Evolutionary conservation across 1,284 basidiomycete species (phyloP).

Genomic region (Boletus austroedulis): DNA sequence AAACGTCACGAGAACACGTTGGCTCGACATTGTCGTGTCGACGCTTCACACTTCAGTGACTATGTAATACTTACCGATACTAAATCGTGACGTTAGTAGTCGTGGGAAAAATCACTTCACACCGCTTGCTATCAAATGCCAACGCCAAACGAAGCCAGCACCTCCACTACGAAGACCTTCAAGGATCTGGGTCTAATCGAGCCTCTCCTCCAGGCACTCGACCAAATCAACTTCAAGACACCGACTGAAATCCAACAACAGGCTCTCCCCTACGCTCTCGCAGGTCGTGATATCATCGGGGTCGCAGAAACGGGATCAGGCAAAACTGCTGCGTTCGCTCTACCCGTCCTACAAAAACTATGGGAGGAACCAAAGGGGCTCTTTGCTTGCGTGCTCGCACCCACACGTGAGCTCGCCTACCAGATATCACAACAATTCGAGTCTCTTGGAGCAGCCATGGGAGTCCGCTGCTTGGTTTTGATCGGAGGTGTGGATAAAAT

Average conservation of each 20-base stretch:
- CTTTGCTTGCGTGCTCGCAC: slow-evolving; percentile 92
- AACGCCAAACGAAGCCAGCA: slow-evolving; percentile 57
- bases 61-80: background rate
- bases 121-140: slow-evolving; percentile 39
- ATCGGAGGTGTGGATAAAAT: slow-evolving; percentile 97
- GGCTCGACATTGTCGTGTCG: slow-evolving; percentile 29
- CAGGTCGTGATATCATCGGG: slow-evolving; percentile 95
- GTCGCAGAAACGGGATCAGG: slow-evolving; percentile 97
- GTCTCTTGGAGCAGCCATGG: slow-evolving; percentile 89
- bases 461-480: slow-evolving; percentile 87
- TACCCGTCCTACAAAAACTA: slow-evolving; percentile 94
- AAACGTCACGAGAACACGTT: slow-evolving; percentile 61
- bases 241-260: slow-evolving; percentile 94
- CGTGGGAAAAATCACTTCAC: slow-evolving; percentile 20
- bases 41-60: background rate
- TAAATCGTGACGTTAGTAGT: too few relatives aligned
- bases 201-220: slow-evolving; percentile 84
- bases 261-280: slow-evolving; percentile 86
- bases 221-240: slow-evolving; percentile 78
- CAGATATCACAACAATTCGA: slow-evolving; percentile 98
- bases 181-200: slow-evolving; percentile 84
- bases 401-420: slow-evolving; percentile 97
- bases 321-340: slow-evolving; percentile 96
- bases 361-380: slow-evolving; percentile 96
- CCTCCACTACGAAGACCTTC: slow-evolving; percentile 55